These are phyloP conservation scores for Euphorbia pulcherrima DNA, from an alignment of 345 rosid genomes.

Conservation along the genomic window DNA sequence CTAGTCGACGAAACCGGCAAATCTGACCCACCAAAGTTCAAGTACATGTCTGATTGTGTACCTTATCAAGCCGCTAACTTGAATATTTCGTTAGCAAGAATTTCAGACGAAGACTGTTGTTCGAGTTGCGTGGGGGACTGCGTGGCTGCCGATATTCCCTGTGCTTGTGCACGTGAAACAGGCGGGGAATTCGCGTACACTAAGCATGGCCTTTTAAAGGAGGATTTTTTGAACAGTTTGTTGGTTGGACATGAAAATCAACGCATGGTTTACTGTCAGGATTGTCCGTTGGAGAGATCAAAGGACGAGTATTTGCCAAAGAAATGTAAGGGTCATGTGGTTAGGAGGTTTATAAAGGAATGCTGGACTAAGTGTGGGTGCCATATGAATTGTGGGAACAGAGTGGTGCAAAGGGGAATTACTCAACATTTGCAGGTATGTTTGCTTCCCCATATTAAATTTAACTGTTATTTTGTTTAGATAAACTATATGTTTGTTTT, in stretches of 20 bases:
- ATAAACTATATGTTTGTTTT: no score
- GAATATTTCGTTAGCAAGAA: slow-evolving; percentile 63
- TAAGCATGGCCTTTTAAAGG: slow-evolving; percentile 47
- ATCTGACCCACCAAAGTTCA: slow-evolving; percentile 50
- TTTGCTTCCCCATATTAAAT: neutral
- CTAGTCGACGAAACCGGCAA: slow-evolving; percentile 49
- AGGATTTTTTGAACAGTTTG: slow-evolving; percentile 50
- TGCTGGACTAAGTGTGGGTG: slow-evolving; percentile 95
- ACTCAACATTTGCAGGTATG: slow-evolving; percentile 60
- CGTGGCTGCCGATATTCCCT: slow-evolving; percentile 52
- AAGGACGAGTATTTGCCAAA: slow-evolving; percentile 28
- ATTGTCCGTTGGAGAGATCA: slow-evolving; percentile 65
- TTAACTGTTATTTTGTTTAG: no score
- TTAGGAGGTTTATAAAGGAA: slow-evolving; percentile 81
- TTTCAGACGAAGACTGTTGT: slow-evolving; percentile 72
- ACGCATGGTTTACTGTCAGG: slow-evolving; percentile 52
- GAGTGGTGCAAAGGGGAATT: slow-evolving; percentile 78
- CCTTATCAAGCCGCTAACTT: slow-evolving; percentile 58
- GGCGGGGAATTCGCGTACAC: slow-evolving; percentile 84
- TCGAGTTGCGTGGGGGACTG: slow-evolving; percentile 66
- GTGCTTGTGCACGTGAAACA: slow-evolving; percentile 79
- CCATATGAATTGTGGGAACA: slow-evolving; percentile 68
- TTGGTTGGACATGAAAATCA: slow-evolving; percentile 30
- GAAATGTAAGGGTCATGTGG: slow-evolving; percentile 68
- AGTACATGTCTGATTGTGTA: slow-evolving; percentile 60